Evolutionary conservation across 164 flowering plant genomes (phyloP), one percentile per base, ranked within the genome.

Genomic region (Pachysandra terminalis): DNA sequence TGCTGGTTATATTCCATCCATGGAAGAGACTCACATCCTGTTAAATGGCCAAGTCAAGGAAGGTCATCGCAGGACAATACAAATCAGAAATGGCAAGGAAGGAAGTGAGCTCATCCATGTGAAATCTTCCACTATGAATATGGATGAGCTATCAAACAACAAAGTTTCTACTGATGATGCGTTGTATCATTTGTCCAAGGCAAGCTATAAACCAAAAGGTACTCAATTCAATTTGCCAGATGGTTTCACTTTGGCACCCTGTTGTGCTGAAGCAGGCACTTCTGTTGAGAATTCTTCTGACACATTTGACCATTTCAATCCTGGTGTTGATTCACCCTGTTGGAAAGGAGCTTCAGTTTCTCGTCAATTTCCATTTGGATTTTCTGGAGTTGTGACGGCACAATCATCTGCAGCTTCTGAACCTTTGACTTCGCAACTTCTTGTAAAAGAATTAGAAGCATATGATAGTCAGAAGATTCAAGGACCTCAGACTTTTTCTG

Each of bases 251-350:
- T 57, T 57, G 53, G 37, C 63, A 55, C 59, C 51, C 4, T 45
- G 52, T 64, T 24, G 26, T 56, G 71, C 64, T 67, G 73, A 69
- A 71, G 68, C 72, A 8, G 63, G 55, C 23, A 65, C 45, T 56
- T 53, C 78, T 66, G 28, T 56, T 35, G 81, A 82, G 60, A 74
- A 68, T 66, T 65, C 70, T 73, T 72, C 77, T 22, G 84, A 80
- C 59, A 61, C 61, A 64, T 48, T 73, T 19, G 87, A 88, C 67
- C 80, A 72, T 58, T 69, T 74, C 68, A 78, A 71, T 72, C 80
- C 82, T 60, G 75, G 79, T 65, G 87, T 79, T 68, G 97, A 91
- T 74, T 91, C 94, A 26, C 97, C 97, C 9, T 87, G 92, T 86
- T 91, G 94, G 94, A 89, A 81, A 86, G 97, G 94, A 68, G 84